Evolutionary conservation across 2,329 filamentous ascomycete species (phyloP).

Genomic region (Metarhizium anisopliae): DNA sequence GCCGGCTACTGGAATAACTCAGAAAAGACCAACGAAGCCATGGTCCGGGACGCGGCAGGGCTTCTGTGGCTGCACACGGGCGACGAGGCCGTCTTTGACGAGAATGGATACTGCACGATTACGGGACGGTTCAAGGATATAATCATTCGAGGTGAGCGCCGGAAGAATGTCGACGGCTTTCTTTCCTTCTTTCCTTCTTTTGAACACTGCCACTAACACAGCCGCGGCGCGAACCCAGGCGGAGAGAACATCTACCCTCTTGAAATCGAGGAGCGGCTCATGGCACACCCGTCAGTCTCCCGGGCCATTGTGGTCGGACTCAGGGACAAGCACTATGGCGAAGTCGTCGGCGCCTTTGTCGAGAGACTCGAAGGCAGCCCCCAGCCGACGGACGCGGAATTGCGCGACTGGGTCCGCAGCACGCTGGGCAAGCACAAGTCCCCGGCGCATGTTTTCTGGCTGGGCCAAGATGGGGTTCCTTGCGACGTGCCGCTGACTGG

Average conservation of each 20-base stretch:
- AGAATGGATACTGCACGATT: slow-evolving; percentile 61
- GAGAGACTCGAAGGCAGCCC: slow-evolving; percentile 24
- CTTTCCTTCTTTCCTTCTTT: too few species aligned
- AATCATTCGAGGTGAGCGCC: slow-evolving; percentile 54
- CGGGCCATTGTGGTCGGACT: slow-evolving; percentile 64
- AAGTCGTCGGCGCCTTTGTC: slow-evolving; percentile 62
- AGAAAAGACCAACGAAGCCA: slow-evolving; percentile 59
- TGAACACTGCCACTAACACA: slow-evolving; percentile 9
- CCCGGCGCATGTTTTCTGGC: slow-evolving; percentile 66
- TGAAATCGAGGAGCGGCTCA: slow-evolving; percentile 66
- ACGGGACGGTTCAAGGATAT: slow-evolving; percentile 74
- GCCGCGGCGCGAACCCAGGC: slow-evolving; percentile 27
- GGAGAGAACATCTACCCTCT: slow-evolving; percentile 68
- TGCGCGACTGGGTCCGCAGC: slow-evolving; percentile 54
- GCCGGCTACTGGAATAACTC: slow-evolving; percentile 60
- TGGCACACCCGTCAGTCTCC: slow-evolving; percentile 51
- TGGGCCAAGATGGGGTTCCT: slow-evolving; percentile 53
- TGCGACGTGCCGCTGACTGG: slow-evolving; percentile 54
- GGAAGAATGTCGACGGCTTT: slow-evolving; percentile 9
- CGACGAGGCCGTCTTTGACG: slow-evolving; percentile 61
- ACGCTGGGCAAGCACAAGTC: slow-evolving; percentile 59
- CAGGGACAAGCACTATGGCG: slow-evolving; percentile 61
- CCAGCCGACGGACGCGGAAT: slow-evolving; percentile 40
- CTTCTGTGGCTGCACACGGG: slow-evolving; percentile 58
- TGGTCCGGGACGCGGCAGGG: slow-evolving; percentile 43